phyloP scores from a whole-genome alignment of 2,329 filamentous ascomycete species.

The Colletotrichum sp. region DNA sequence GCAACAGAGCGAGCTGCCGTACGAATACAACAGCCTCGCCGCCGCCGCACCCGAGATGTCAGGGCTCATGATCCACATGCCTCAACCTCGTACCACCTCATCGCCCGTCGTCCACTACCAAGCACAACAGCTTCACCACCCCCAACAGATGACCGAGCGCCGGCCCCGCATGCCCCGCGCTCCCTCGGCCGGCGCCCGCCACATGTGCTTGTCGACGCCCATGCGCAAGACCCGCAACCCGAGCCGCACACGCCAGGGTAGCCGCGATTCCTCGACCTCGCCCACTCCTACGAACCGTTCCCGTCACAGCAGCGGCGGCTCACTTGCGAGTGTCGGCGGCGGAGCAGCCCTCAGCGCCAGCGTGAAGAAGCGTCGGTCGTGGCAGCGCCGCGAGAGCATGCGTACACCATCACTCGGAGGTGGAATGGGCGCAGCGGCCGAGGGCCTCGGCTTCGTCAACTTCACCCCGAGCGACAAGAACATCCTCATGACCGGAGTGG shows the following conservation, averaged over 20 bases:
- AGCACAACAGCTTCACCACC: slow-evolving; percentile 23
- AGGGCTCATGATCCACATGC: slow-evolving; percentile 61
- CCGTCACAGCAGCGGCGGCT: slow-evolving; percentile 45
- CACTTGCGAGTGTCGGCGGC: slow-evolving; percentile 31
- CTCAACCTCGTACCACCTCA: slow-evolving; percentile 45
- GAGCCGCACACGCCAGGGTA: slow-evolving; percentile 29
- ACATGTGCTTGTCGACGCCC: slow-evolving; percentile 43
- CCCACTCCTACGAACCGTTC: slow-evolving; percentile 41
- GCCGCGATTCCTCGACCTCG: slow-evolving; percentile 33
- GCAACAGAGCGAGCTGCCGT: slow-evolving; percentile 44
- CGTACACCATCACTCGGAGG: slow-evolving; percentile 31
- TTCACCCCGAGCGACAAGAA: slow-evolving; percentile 82
- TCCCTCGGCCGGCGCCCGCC: slow-evolving; percentile 58
- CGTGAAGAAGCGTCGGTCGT: slow-evolving; percentile 42
- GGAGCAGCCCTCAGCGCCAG: slow-evolving; percentile 44
- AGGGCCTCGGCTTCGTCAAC: slow-evolving; percentile 77
- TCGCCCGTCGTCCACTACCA: slow-evolving; percentile 36
- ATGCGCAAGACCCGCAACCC: slow-evolving; percentile 48
- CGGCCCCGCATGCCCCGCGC: slow-evolving; percentile 55
- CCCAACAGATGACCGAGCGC: slow-evolving; percentile 33
- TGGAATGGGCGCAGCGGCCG: slow-evolving; percentile 30
- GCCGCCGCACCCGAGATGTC: slow-evolving; percentile 31
- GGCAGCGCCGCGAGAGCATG: slow-evolving; percentile 29
- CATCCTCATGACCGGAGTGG: slow-evolving; percentile 86
- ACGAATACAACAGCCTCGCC: slow-evolving; percentile 39